phyloP scores from a whole-genome alignment of 192 early-diverging fungal genomes.

The Linnemannia zychae region DNA sequence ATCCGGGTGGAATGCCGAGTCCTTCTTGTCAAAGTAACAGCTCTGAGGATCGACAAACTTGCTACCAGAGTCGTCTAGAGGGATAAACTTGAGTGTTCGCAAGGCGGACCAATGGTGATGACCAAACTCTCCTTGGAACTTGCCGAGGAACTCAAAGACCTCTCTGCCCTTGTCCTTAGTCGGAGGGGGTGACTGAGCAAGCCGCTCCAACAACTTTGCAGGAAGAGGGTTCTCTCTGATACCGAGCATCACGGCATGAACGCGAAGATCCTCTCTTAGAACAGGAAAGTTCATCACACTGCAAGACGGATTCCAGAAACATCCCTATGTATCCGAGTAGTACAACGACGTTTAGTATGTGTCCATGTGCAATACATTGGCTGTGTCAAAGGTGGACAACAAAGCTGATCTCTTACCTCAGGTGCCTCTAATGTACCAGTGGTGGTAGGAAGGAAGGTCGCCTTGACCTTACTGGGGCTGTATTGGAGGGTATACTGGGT shows the following conservation, averaged over 20 bases:
- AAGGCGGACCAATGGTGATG: conserved; percentile 68
- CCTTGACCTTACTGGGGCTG: conserved; percentile 56
- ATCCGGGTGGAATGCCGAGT: conserved; percentile 61
- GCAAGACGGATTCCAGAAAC: conserved; percentile 72
- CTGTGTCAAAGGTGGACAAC: too few species aligned
- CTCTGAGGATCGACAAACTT: conserved; percentile 58
- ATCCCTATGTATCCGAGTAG: conserved; percentile 53
- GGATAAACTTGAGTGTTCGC: conserved; percentile 73
- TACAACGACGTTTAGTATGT: background rate
- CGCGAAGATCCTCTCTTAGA: conserved; percentile 65
- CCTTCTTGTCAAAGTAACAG: conserved; percentile 70
- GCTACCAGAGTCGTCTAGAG: conserved; percentile 55
- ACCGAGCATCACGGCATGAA: conserved; percentile 73
- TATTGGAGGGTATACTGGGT: conserved; percentile 68
- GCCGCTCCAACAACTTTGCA: conserved; percentile 47
- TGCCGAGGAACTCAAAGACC: conserved; percentile 78
- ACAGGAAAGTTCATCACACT: conserved; percentile 77
- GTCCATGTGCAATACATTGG: background rate
- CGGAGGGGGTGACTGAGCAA: conserved; percentile 43
- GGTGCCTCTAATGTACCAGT: conserved; percentile 65
- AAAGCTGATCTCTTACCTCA: background rate
- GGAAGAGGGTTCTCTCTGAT: conserved; percentile 72
- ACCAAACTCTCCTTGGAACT: conserved; percentile 71
- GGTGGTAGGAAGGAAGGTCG: conserved; percentile 73
- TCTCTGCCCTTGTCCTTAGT: conserved; percentile 58